These are phyloP conservation scores for Phylloporus scabripes DNA, from an alignment of 768 basidiomycete species.

Conservation along the genomic window DNA sequence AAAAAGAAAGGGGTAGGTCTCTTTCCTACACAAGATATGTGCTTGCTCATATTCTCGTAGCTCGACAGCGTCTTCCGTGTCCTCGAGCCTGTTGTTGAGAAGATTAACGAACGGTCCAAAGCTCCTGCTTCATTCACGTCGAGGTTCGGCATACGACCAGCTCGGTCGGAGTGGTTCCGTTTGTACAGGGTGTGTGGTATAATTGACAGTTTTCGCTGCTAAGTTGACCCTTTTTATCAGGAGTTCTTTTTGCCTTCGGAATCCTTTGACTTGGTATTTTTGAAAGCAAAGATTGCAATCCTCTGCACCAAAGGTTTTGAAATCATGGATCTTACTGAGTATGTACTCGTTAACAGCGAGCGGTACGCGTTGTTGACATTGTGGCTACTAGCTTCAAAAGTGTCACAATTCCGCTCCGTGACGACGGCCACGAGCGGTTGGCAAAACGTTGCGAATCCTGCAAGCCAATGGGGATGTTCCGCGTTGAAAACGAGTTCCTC, in stretches of 20 bases:
- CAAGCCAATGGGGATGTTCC: constrained; percentile 85
- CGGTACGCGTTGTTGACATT: not conserved
- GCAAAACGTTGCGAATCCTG: constrained; percentile 79
- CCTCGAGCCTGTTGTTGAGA: constrained; percentile 92
- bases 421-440: constrained; percentile 63
- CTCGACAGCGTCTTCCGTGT: constrained; percentile 94
- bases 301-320: constrained; percentile 93
- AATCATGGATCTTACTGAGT: constrained; percentile 96
- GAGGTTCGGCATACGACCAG: constrained; percentile 70
- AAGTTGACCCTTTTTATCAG: constrained; percentile 22
- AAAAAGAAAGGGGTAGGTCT: constrained; percentile 78
- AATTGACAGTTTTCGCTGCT: not conserved
- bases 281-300: constrained; percentile 90
- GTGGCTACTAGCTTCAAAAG: constrained; percentile 61
- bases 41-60: constrained; percentile 24
- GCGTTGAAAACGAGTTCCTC: constrained; percentile 83
- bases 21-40: constrained; percentile 6
- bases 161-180: constrained; percentile 92
- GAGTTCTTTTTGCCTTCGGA: constrained; percentile 94
- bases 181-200: constrained; percentile 58
- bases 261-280: constrained; percentile 84
- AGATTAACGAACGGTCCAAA: constrained; percentile 73
- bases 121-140: constrained; percentile 66
- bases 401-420: constrained; percentile 82
- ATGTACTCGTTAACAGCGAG: constrained; percentile 25